Conservation (phyloP, 1,284 basidiomycete species). For the Moniliophthora roreri region DNA sequence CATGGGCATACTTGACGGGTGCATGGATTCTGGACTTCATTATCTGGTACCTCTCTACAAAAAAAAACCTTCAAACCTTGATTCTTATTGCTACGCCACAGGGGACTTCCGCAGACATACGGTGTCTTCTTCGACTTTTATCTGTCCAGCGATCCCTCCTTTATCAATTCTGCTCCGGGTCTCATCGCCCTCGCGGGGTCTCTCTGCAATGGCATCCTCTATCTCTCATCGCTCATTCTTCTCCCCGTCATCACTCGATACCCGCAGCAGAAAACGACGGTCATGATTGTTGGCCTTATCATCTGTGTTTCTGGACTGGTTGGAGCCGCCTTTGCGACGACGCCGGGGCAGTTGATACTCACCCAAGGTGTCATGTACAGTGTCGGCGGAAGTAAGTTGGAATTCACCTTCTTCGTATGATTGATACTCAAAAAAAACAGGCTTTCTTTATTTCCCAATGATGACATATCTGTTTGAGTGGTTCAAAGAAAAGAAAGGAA, state of each 20-base stretch:
- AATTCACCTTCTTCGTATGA: neutral
- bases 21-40: conserved; percentile 16
- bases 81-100: too few relatives aligned
- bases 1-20: conserved; percentile 15
- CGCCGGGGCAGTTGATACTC: conserved; percentile 9
- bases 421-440: neutral
- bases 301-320: conserved; percentile 13
- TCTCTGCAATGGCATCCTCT: conserved; percentile 12
- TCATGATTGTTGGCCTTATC: conserved; percentile 12
- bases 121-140: conserved; percentile 16
- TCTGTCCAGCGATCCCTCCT: conserved; percentile 2
- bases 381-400: conserved; percentile 13
- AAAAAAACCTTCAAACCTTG: neutral
- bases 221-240: conserved; percentile 11
- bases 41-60: conserved; percentile 3
- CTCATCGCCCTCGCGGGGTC: conserved; percentile 15
- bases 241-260: conserved; percentile 11
- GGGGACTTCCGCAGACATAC: conserved; percentile 15
- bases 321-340: conserved; percentile 13
- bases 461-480: neutral
- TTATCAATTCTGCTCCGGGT: conserved; percentile 5
- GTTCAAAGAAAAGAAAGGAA: neutral
- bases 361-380: conserved; percentile 16
- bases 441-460: neutral
- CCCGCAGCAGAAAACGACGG: conserved; percentile 7